Evolutionary conservation across 495 filamentous ascomycete genomes (phyloP).

Genomic region (Aspergillus coremiiformis): DNA sequence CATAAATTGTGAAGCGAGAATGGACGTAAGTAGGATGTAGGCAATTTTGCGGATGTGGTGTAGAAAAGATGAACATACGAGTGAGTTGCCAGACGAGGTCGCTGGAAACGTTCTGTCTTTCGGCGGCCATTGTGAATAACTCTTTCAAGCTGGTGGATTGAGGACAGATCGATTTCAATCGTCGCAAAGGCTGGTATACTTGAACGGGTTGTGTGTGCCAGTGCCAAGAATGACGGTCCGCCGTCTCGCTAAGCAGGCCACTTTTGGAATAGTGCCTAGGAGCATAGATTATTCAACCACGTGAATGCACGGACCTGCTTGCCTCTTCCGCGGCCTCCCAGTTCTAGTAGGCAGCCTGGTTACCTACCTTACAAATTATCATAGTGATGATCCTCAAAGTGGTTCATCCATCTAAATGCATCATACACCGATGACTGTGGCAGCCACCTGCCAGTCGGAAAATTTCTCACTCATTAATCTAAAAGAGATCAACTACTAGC

Average conservation of each 20-base stretch:
- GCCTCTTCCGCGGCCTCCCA: constrained; percentile 5
- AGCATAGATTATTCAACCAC: no score
- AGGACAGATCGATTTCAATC: constrained; percentile 21
- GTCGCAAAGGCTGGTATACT: constrained; percentile 9
- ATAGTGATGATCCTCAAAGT: no score
- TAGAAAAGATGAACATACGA: constrained; percentile 53
- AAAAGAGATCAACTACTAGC: neutral
- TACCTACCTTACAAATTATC: no score
- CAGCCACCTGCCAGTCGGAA: constrained; percentile 7
- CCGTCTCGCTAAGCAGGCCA: constrained; percentile 38
- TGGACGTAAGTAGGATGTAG: neutral
- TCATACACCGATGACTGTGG: no score
- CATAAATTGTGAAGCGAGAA: neutral
- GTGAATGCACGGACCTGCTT: constrained; percentile 10
- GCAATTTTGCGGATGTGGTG: neutral
- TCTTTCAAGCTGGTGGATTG: constrained; percentile 14
- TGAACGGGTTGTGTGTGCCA: constrained; percentile 29
- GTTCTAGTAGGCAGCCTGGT: constrained; percentile 3
- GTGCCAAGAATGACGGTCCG: constrained; percentile 22
- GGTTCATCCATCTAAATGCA: no score
- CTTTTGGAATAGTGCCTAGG: constrained; percentile 29
- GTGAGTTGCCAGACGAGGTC: constrained; percentile 88
- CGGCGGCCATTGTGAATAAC: constrained; percentile 36
- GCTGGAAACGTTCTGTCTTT: constrained; percentile 61
- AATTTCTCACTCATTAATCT: neutral